A percentile compares a stretch with the other conserved stretches of the same genome.
Evolutionary conservation across 2,329 filamentous ascomycete species (phyloP).

Genomic region (Macrophomina pseudophaseolina): DNA sequence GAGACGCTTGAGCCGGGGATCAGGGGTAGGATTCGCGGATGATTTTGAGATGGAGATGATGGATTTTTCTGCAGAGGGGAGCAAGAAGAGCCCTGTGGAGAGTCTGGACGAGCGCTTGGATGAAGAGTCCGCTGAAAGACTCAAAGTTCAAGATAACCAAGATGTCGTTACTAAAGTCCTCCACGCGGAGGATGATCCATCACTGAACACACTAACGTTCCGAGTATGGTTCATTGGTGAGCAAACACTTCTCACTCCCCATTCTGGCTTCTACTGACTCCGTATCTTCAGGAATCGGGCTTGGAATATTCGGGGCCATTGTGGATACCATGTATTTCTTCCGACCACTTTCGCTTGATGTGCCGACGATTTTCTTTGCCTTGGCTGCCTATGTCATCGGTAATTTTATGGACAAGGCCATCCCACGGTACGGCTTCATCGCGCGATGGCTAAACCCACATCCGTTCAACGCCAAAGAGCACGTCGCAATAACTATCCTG

Average conservation of each 20-base stretch:
- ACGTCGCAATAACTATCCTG: constrained; percentile 34
- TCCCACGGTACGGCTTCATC: constrained; percentile 40
- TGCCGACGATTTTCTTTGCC: constrained; percentile 52
- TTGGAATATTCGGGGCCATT: not conserved
- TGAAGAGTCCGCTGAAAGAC: not conserved
- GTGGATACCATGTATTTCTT: constrained; percentile 50
- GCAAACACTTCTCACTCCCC: not conserved
- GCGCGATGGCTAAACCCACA: constrained; percentile 48
- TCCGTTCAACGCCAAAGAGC: constrained; percentile 44
- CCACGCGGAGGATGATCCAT: constrained; percentile 14
- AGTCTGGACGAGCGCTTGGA: not conserved
- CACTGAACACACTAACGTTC: constrained; percentile 10
- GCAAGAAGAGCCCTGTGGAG: not conserved
- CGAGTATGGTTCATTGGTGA: constrained; percentile 21
- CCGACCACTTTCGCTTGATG: constrained; percentile 53
- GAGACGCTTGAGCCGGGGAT: not conserved
- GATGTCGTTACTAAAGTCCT: constrained; percentile 8
- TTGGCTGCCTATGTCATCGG: constrained; percentile 53
- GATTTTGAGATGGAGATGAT: not conserved
- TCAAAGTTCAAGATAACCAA: not conserved
- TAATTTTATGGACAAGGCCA: constrained; percentile 43
- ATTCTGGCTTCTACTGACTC: not conserved
- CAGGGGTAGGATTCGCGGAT: not conserved
- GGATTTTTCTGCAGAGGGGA: not conserved
- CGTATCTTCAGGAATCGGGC: not conserved